A percentile compares a stretch with the other conserved stretches of the same genome.
Evolutionary conservation across 2,329 filamentous ascomycete genomes (phyloP).

Genomic region (Pseudopyrenochaeta lycopersici): DNA sequence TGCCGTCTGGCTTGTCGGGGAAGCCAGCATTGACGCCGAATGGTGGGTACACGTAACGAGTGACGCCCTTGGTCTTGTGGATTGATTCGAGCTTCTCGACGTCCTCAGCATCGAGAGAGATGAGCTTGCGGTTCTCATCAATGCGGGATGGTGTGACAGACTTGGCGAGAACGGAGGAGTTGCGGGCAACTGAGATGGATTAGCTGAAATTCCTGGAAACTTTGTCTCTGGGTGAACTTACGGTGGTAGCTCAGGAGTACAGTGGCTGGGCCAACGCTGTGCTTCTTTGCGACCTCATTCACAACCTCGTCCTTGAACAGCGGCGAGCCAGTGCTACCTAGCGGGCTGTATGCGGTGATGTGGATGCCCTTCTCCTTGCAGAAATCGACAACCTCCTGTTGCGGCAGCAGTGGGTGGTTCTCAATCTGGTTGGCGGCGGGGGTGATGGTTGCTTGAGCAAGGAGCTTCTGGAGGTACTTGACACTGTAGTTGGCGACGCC

Average conservation of each 20-base stretch:
- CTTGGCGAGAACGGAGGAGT: conserved; percentile 76
- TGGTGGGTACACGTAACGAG: conserved; percentile 58
- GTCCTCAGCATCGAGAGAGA: conserved; percentile 72
- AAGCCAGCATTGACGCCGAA: conserved; percentile 61
- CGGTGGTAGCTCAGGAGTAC: conserved; percentile 77
- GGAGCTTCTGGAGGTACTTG: conserved; percentile 58
- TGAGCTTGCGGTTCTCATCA: conserved; percentile 73
- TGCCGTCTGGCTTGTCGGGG: conserved; percentile 56
- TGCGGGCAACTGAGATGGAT: conserved; percentile 66
- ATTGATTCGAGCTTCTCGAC: conserved; percentile 60
- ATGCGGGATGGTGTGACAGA: conserved; percentile 74
- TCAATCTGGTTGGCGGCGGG: conserved; percentile 78
- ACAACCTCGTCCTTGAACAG: conserved; percentile 59
- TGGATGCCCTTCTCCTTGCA: conserved; percentile 75
- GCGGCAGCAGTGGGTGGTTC: conserved; percentile 75
- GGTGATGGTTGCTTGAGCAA: conserved; percentile 68
- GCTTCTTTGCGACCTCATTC: conserved; percentile 60
- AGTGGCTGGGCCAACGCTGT: conserved; percentile 59
- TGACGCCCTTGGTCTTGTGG: conserved; percentile 57
- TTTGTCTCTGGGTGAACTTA: conserved; percentile 52
- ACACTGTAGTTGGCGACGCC: conserved; percentile 61
- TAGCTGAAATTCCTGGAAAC: neutral
- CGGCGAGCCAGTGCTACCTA: conserved; percentile 59
- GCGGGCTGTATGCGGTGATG: conserved; percentile 72
- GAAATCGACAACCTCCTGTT: conserved; percentile 75